Percentiles rank a stretch among this genome's conserved stretches.
phyloP scores from a whole-genome alignment of 2,329 filamentous ascomycete genomes.

The Xylaria arbuscula region DNA sequence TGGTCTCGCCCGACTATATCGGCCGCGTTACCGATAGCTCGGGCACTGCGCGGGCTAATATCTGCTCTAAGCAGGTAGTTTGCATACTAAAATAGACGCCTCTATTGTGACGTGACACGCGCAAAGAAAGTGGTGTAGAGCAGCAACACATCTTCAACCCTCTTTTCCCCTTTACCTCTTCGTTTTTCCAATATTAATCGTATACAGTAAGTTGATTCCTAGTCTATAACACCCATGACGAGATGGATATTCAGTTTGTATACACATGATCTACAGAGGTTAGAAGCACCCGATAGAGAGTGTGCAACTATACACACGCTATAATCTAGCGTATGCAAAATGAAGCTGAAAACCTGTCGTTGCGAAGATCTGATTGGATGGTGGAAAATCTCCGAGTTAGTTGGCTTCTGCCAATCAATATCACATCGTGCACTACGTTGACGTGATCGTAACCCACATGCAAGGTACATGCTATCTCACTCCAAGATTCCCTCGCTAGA shows the following conservation, averaged over 20 bases:
- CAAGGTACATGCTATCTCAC: slow-evolving; percentile 8
- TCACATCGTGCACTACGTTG: neutral
- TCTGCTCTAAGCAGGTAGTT: neutral
- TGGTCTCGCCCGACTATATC: neutral
- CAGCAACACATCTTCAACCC: neutral
- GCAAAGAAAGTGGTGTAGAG: too few relatives aligned
- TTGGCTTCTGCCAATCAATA: neutral
- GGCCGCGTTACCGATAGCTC: slow-evolving; percentile 10
- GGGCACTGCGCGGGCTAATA: neutral
- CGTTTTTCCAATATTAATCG: neutral
- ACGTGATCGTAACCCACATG: slow-evolving; percentile 1
- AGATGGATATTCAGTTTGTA: neutral
- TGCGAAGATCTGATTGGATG: slow-evolving; percentile 1
- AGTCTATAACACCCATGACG: neutral
- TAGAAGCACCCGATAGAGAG: neutral
- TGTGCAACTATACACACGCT: neutral
- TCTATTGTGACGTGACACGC: neutral
- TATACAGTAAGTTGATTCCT: neutral
- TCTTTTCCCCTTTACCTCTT: neutral
- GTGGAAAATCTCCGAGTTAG: neutral
- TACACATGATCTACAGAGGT: neutral
- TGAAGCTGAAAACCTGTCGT: slow-evolving; percentile 1
- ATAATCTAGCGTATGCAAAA: neutral
- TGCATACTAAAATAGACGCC: neutral
- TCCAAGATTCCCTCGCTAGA: neutral